These are phyloP conservation scores for Porcisia hertigi DNA, from an alignment of 208 protist genomes.

Conservation along the genomic window DNA sequence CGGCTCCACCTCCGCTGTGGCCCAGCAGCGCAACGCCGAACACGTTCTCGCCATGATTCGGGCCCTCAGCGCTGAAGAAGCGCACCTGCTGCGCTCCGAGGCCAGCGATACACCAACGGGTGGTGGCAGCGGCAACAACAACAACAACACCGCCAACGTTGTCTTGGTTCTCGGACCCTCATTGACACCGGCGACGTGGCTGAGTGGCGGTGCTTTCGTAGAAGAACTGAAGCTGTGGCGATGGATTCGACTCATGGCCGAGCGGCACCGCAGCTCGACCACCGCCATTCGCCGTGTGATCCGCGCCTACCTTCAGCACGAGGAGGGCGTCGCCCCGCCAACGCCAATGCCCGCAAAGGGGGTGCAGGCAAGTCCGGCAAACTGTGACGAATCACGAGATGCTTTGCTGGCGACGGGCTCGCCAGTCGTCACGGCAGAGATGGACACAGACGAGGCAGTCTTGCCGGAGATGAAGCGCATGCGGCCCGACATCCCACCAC, in stretches of 20 bases:
- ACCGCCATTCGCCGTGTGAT: slow-evolving; percentile 14
- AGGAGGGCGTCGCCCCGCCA: neutral
- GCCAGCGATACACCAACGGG: neutral
- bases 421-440: neutral
- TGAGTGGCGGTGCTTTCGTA: slow-evolving; percentile 80
- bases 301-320: slow-evolving; percentile 19
- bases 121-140: neutral
- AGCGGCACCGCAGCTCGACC: slow-evolving; percentile 22
- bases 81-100: slow-evolving; percentile 10
- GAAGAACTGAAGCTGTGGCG: slow-evolving; percentile 89
- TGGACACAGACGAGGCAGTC: neutral
- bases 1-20: neutral
- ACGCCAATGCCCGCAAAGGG: neutral
- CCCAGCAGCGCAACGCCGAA: slow-evolving; percentile 57
- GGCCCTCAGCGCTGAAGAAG: slow-evolving; percentile 37
- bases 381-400: neutral
- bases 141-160: slow-evolving; percentile 1
- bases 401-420: neutral
- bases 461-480: slow-evolving; percentile 10
- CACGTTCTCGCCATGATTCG: slow-evolving; percentile 61
- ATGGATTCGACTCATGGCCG: slow-evolving; percentile 68
- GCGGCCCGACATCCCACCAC: slow-evolving; percentile 7
- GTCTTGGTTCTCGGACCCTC: slow-evolving; percentile 28
- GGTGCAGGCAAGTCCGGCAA: neutral
- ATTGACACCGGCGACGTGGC: slow-evolving; percentile 58